Percentiles rank a stretch among this genome's conserved stretches.
Conservation (phyloP, 192 early-diverging fungal species). For the Dissophora globulifera region DNA sequence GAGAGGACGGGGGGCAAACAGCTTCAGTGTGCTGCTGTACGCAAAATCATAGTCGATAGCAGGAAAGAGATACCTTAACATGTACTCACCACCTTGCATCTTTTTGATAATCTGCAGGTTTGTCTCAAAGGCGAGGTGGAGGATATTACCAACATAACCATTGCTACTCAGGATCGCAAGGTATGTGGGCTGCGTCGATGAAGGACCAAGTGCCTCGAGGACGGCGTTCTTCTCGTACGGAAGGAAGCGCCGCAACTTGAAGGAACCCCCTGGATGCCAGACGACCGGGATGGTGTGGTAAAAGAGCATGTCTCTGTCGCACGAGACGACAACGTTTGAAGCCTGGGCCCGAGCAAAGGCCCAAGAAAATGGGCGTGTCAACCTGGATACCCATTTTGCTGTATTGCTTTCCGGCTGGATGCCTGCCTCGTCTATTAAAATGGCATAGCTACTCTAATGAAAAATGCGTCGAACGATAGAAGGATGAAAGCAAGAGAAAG, state of each 20-base stretch:
- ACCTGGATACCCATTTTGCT: too few relatives aligned
- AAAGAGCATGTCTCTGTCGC: neutral
- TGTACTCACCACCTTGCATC: slow-evolving; percentile 13
- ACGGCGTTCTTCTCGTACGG: slow-evolving; percentile 2
- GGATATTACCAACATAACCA: slow-evolving; percentile 20
- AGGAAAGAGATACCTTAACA: too few relatives aligned
- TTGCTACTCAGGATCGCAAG: slow-evolving; percentile 25
- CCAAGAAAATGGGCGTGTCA: too few relatives aligned
- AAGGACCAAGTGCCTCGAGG: neutral
- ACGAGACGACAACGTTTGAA: neutral
- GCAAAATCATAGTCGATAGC: too few relatives aligned
- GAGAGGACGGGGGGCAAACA: too few relatives aligned
- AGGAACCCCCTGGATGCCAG: slow-evolving; percentile 2
- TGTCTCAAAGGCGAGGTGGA: slow-evolving; percentile 4
- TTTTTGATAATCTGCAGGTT: slow-evolving; percentile 8
- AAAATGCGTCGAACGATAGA: too few relatives aligned
- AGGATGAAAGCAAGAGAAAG: too few relatives aligned
- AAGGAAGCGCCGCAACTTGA: neutral
- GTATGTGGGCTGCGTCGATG: neutral
- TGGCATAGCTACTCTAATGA: too few relatives aligned
- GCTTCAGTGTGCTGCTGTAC: too few relatives aligned
- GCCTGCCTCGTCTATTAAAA: too few relatives aligned
- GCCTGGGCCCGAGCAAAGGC: too few relatives aligned
- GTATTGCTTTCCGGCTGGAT: too few relatives aligned
- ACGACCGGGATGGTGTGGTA: slow-evolving; percentile 9